These are phyloP conservation scores for Marasmius tenuissimus DNA, from an alignment of 1,284 basidiomycete species.

Conservation along the genomic window DNA sequence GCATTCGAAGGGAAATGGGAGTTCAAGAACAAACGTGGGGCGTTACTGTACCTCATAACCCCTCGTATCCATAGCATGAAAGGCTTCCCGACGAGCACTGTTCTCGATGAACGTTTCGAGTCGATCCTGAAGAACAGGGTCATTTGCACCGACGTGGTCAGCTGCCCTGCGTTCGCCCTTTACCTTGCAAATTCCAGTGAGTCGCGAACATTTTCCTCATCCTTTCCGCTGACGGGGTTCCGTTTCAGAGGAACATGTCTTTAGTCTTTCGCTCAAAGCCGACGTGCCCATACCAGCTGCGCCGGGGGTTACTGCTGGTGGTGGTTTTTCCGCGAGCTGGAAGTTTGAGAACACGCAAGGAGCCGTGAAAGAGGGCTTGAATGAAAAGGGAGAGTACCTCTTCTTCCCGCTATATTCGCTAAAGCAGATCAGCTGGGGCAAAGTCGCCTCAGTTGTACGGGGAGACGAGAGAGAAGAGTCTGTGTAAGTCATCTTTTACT, in stretches of 20 bases:
- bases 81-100: neutral
- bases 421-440: neutral
- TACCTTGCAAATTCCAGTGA: neutral
- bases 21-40: neutral
- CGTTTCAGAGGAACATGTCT: neutral
- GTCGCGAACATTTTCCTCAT: neutral
- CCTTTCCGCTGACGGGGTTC: neutral
- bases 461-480: neutral
- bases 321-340: neutral
- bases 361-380: neutral
- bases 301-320: neutral
- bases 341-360: conserved; percentile 2
- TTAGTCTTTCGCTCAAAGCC: neutral
- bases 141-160: conserved; percentile 3
- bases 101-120: neutral
- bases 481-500: neutral
- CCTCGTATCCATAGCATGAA: conserved; percentile 1
- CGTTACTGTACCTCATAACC: neutral
- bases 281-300: neutral
- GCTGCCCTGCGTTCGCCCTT: neutral
- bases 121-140: neutral
- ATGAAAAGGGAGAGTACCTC: neutral
- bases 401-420: neutral
- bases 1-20: neutral
- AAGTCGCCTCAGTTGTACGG: neutral